These are phyloP conservation scores for Hygrophoropsis aurantiaca DNA, from an alignment of 768 basidiomycete genomes.

Conservation along the genomic window DNA sequence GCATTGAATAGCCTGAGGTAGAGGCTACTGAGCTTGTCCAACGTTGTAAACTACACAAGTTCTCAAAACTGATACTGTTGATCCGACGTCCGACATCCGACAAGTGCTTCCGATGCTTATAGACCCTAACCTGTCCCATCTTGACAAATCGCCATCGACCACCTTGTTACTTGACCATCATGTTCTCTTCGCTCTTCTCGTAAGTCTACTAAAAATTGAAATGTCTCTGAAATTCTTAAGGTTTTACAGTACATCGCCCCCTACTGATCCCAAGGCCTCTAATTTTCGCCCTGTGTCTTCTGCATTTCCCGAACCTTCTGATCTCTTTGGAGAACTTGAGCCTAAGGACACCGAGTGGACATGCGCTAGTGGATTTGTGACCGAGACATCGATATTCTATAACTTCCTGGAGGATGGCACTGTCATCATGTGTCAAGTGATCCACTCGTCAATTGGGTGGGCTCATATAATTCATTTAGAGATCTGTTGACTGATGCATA, in stretches of 20 bases:
- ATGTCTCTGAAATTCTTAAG: slow-evolving; percentile 12
- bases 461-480: slow-evolving; percentile 27
- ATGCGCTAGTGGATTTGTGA: slow-evolving; percentile 79
- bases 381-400: slow-evolving; percentile 92
- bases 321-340: slow-evolving; percentile 75
- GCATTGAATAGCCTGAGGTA: too few species aligned
- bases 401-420: slow-evolving; percentile 77
- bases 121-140: too few species aligned
- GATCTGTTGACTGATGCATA: slow-evolving; percentile 9
- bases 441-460: slow-evolving; percentile 87
- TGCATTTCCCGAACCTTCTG: slow-evolving; percentile 43
- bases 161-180: slow-evolving; percentile 33
- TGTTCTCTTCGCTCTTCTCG: slow-evolving; percentile 82
- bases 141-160: neutral
- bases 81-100: too few species aligned
- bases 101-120: too few species aligned
- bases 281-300: slow-evolving; percentile 84
- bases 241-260: slow-evolving; percentile 46
- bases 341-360: slow-evolving; percentile 79
- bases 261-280: slow-evolving; percentile 64
- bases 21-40: too few species aligned
- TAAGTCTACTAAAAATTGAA: slow-evolving; percentile 43
- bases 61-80: too few species aligned
- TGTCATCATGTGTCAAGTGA: slow-evolving; percentile 78
- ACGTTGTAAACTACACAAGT: too few species aligned